Percentiles rank a stretch among this genome's conserved stretches.
phyloP scores from a whole-genome alignment of 345 rosid genomes.

The Brassica incana region DNA sequence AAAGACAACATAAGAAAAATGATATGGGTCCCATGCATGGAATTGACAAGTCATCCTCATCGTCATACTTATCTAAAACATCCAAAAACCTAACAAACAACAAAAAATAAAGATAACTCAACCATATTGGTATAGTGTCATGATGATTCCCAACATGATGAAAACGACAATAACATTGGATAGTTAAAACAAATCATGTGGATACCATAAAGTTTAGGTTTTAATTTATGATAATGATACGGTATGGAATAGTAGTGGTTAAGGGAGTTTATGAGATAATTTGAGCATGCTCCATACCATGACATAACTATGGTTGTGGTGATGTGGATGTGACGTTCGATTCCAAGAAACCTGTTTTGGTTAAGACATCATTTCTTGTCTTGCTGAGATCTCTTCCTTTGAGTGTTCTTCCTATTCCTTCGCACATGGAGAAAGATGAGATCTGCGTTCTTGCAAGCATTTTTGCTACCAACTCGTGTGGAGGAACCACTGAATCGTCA shows the following conservation, averaged over 20 bases:
- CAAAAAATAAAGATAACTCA: slow-evolving; percentile 32
- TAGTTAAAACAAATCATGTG: slow-evolving; percentile 38
- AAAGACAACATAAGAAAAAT: slow-evolving; percentile 35
- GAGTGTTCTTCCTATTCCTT: slow-evolving; percentile 82
- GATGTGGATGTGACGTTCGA: slow-evolving; percentile 26
- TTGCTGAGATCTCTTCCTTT: slow-evolving; percentile 84
- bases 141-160: slow-evolving; percentile 41
- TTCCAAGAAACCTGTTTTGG: slow-evolving; percentile 81
- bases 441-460: slow-evolving; percentile 49
- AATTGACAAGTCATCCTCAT: slow-evolving; percentile 39
- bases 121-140: slow-evolving; percentile 35
- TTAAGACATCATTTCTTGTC: slow-evolving; percentile 68
- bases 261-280: background rate
- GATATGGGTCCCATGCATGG: slow-evolving; percentile 44
- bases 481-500: slow-evolving; percentile 65
- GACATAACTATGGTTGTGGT: slow-evolving; percentile 27
- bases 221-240: slow-evolving; percentile 17
- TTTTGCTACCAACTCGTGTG: slow-evolving; percentile 82
- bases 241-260: slow-evolving; percentile 6
- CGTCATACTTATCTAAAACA: slow-evolving; percentile 36
- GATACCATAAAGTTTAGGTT: slow-evolving; percentile 27
- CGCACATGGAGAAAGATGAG: slow-evolving; percentile 71
- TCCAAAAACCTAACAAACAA: slow-evolving; percentile 37
- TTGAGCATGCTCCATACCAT: slow-evolving; percentile 25
- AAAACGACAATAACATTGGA: slow-evolving; percentile 39